A percentile compares a stretch with the other conserved stretches of the same genome.
Conservation (phyloP, 176 grass and related monocot genomes). For the Paspalum notatum region DNA sequence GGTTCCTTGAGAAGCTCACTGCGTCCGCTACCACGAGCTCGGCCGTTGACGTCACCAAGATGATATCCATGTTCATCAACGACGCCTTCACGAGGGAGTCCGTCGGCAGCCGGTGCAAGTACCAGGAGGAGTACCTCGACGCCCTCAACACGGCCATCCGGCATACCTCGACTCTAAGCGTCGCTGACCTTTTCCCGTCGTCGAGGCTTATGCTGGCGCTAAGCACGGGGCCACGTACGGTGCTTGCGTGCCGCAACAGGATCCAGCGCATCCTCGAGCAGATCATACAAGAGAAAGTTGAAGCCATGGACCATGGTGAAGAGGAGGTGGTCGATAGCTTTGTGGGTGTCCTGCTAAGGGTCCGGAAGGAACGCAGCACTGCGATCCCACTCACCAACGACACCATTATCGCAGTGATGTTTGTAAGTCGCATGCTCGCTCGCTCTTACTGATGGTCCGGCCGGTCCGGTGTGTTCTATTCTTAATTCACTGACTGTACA, state of each 20-base stretch:
- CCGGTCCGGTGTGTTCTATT: too few species aligned
- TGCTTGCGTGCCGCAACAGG: background rate
- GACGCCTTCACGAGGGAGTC: background rate
- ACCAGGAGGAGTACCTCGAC: too few species aligned
- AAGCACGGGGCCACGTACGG: background rate
- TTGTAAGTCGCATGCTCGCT: too few species aligned
- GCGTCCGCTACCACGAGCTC: background rate
- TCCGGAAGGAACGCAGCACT: too few species aligned
- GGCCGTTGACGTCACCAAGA: background rate
- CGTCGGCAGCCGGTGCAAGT: too few species aligned
- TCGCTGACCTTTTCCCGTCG: constrained; percentile 27
- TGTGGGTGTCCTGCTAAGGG: too few species aligned
- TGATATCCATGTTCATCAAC: background rate
- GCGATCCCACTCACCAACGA: too few species aligned
- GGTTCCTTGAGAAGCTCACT: background rate
- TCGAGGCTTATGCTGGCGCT: background rate
- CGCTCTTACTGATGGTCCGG: too few species aligned
- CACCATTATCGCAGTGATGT: too few species aligned
- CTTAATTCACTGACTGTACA: too few species aligned
- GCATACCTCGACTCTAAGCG: background rate
- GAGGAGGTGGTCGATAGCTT: background rate
- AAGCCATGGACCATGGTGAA: background rate
- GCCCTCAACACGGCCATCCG: background rate
- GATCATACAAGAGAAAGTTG: background rate
- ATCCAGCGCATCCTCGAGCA: background rate